Conservation (phyloP, 2,329 filamentous ascomycete genomes). For the Aspergillus jensenii region DNA sequence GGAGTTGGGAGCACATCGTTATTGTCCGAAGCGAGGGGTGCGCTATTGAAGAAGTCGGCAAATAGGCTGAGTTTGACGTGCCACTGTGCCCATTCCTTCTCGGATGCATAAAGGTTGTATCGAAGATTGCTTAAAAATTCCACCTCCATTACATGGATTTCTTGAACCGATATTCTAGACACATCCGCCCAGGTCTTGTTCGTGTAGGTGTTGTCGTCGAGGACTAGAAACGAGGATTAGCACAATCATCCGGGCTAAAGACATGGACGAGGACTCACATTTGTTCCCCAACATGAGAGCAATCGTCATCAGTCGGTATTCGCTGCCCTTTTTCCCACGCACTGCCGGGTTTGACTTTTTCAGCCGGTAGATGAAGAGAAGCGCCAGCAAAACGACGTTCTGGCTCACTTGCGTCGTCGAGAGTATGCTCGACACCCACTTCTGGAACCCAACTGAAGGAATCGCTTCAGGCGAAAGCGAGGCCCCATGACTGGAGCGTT, state of each 20-base stretch:
- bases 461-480: conserved; percentile 69
- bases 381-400: conserved; percentile 85
- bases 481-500: conserved; percentile 48
- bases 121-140: conserved; percentile 98
- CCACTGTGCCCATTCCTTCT: conserved; percentile 85
- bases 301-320: conserved; percentile 88
- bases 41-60: conserved; percentile 75
- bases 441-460: conserved; percentile 77
- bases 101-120: conserved; percentile 85
- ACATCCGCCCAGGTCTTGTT: conserved; percentile 99
- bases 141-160: conserved; percentile 99
- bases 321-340: conserved; percentile 87
- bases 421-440: conserved; percentile 90
- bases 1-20: conserved; percentile 30
- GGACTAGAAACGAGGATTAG: conserved; percentile 52
- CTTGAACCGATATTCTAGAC: conserved; percentile 85
- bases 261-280: conserved; percentile 53
- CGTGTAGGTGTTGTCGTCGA: conserved; percentile 98
- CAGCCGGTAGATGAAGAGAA: conserved; percentile 89
- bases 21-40: conserved; percentile 51
- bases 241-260: not conserved
- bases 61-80: conserved; percentile 79
- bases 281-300: conserved; percentile 98
- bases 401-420: conserved; percentile 94
- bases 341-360: conserved; percentile 88